Conservation (phyloP, 306 rosid genomes). For the Rosa rugosa region DNA sequence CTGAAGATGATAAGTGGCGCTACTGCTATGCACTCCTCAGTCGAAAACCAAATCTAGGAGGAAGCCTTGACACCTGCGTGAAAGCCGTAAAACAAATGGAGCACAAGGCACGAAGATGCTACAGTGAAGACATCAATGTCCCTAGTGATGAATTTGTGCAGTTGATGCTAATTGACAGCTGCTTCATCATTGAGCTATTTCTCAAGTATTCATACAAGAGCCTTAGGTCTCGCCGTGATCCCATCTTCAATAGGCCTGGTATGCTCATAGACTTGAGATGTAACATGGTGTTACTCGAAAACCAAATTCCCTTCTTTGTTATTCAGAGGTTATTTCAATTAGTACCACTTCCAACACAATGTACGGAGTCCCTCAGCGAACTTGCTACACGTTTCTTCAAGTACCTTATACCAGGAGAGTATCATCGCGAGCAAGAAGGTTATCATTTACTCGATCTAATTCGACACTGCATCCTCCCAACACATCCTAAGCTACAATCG, state of each 20-base stretch:
- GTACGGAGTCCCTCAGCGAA: slow-evolving; percentile 34
- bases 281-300: slow-evolving; percentile 50
- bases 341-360: slow-evolving; percentile 40
- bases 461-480: slow-evolving; percentile 47
- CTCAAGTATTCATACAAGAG: slow-evolving; percentile 34
- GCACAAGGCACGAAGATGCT: slow-evolving; percentile 42
- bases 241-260: slow-evolving; percentile 36
- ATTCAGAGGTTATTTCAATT: slow-evolving; percentile 40
- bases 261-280: slow-evolving; percentile 32
- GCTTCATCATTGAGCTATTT: slow-evolving; percentile 64
- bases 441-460: slow-evolving; percentile 54
- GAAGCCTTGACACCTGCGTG: slow-evolving; percentile 35
- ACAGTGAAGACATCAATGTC: slow-evolving; percentile 14
- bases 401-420: slow-evolving; percentile 36
- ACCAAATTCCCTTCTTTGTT: slow-evolving; percentile 58
- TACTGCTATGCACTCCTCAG: slow-evolving; percentile 47
- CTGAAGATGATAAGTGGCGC: slow-evolving; percentile 48
- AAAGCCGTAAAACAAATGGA: slow-evolving; percentile 37
- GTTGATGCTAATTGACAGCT: slow-evolving; percentile 54
- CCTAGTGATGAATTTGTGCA: slow-evolving; percentile 30
- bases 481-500: slow-evolving; percentile 15
- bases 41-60: slow-evolving; percentile 44
- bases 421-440: slow-evolving; percentile 40
- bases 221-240: slow-evolving; percentile 44
- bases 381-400: slow-evolving; percentile 47